These are phyloP conservation scores for Lophiostoma macrostomum DNA, from an alignment of 495 filamentous ascomycete genomes.

Conservation along the genomic window DNA sequence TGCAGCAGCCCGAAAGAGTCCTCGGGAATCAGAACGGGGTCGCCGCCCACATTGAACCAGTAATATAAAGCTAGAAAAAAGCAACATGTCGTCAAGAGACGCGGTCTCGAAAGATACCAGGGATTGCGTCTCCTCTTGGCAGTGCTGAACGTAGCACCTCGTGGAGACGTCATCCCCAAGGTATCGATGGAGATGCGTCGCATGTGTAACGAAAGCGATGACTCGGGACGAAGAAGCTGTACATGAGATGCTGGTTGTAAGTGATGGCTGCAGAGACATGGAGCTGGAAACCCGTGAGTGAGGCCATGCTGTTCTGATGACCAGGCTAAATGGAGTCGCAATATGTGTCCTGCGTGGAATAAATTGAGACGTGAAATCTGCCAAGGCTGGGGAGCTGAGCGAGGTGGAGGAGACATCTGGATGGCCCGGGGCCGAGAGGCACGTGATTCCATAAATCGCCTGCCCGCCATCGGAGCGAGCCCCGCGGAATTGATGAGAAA, in stretches of 20 bases:
- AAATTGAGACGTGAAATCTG: constrained; percentile 15
- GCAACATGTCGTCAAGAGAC: constrained; percentile 16
- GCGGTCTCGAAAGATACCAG: constrained; percentile 25
- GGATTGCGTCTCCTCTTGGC: constrained; percentile 11
- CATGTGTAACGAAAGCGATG: constrained; percentile 6
- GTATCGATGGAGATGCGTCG: constrained; percentile 30
- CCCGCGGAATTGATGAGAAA: constrained; percentile 26
- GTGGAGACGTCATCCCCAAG: constrained; percentile 25
- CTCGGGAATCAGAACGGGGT: constrained; percentile 13
- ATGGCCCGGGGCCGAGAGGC: neutral
- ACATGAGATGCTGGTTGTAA: constrained; percentile 12
- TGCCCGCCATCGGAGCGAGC: too few relatives aligned
- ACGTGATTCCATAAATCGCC: too few relatives aligned
- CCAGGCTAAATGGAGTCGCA: constrained; percentile 32
- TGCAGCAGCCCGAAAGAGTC: constrained; percentile 18
- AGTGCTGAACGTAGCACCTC: constrained; percentile 4
- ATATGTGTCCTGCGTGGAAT: constrained; percentile 23
- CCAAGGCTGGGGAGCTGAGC: constrained; percentile 15
- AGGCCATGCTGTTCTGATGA: constrained; percentile 30
- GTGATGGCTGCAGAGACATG: neutral
- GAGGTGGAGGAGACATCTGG: neutral
- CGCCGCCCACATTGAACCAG: constrained; percentile 18
- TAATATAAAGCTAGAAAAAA: constrained; percentile 21
- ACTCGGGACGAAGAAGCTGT: neutral
- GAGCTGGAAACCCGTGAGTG: neutral